These are phyloP conservation scores for Erigeron philadelphicus DNA, from an alignment of 140 eudicot species.

Conservation along the genomic window DNA sequence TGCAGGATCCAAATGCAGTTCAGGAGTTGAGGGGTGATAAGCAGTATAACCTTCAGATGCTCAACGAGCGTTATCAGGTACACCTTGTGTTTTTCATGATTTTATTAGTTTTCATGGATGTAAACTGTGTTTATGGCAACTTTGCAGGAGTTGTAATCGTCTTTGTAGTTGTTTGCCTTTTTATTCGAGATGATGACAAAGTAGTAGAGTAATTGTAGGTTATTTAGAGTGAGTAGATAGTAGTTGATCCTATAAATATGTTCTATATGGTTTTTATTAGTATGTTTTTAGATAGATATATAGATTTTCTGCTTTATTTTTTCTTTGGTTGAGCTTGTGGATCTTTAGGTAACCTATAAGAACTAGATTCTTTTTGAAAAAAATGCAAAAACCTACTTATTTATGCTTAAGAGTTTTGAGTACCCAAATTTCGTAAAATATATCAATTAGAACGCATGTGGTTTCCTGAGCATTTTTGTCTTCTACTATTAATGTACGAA, in stretches of 20 bases:
- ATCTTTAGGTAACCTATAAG: background rate
- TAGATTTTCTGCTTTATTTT: background rate
- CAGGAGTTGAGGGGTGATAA: slow-evolving; percentile 88
- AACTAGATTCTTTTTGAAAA: background rate
- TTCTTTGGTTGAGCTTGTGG: background rate
- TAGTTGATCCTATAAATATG: background rate
- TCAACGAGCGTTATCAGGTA: slow-evolving; percentile 81
- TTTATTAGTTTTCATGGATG: background rate
- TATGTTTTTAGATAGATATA: too few species aligned
- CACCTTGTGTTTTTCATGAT: background rate
- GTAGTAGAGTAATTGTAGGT: background rate
- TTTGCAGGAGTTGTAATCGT: background rate
- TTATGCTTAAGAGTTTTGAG: background rate
- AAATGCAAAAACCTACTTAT: background rate
- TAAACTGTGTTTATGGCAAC: background rate
- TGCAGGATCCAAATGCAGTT: slow-evolving; percentile 81
- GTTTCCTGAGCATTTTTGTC: background rate
- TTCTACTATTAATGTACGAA: background rate
- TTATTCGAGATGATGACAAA: background rate
- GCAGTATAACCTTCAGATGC: slow-evolving; percentile 93
- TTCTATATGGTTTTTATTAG: background rate
- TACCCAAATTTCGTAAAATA: background rate
- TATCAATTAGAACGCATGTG: background rate
- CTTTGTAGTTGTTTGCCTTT: background rate
- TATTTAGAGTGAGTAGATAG: background rate